A percentile compares a stretch with the other conserved stretches of the same genome.
phyloP scores from a whole-genome alignment of 495 filamentous ascomycete species.

The Aspergillus panamensis region DNA sequence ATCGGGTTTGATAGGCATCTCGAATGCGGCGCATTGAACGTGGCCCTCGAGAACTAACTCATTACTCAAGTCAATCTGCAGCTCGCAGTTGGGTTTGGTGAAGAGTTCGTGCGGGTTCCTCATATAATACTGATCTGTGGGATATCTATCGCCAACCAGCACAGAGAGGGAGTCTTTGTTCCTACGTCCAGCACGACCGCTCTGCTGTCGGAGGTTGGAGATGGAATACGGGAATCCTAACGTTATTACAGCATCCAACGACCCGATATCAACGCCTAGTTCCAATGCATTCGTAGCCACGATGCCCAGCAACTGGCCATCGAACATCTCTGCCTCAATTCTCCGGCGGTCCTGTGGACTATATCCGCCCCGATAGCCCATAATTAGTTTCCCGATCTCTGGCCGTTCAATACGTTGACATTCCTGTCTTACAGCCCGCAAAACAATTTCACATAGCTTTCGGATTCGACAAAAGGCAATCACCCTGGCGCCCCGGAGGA shows the following conservation, averaged over 20 bases:
- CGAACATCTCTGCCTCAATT: conserved; percentile 97
- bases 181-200: conserved; percentile 84
- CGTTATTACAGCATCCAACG: conserved; percentile 89
- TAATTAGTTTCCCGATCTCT: conserved; percentile 75
- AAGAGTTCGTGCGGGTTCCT: conserved; percentile 96
- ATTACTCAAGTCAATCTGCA: conserved; percentile 88
- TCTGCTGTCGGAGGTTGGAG: conserved; percentile 90
- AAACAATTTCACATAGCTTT: conserved; percentile 81
- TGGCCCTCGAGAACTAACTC: conserved; percentile 90
- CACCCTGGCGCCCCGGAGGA: conserved; percentile 83
- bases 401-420: conserved; percentile 64
- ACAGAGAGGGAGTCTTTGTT: conserved; percentile 94
- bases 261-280: conserved; percentile 93
- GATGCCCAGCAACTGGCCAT: conserved; percentile 88
- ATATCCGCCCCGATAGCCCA: conserved; percentile 96
- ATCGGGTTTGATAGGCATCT: conserved; percentile 80
- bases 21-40: conserved; percentile 91
- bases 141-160: conserved; percentile 85
- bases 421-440: conserved; percentile 76
- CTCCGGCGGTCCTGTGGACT: conserved; percentile 86
- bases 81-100: conserved; percentile 79
- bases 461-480: conserved; percentile 90
- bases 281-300: conserved; percentile 92
- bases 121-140: conserved; percentile 96
- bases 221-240: conserved; percentile 95